Base-by-base conservation (phyloP, 345 rosid species). In the Populus nigra region DNA sequence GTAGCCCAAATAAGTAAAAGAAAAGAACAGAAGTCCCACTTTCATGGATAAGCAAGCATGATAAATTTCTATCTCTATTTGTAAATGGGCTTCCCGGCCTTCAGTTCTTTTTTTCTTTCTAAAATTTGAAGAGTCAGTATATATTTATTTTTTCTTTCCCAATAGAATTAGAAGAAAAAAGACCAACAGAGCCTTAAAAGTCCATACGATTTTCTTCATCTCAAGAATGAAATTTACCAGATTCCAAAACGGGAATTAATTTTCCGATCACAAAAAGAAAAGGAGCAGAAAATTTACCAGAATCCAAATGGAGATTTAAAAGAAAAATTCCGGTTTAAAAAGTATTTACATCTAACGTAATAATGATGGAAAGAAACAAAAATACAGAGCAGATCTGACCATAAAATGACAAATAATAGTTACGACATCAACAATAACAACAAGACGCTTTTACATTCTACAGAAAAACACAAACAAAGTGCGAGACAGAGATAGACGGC, bases 311-410 rank as follows among this genome's bases (percentile, higher is more conserved):
- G 18, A 8, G 2, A 39, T 43, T 39, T 22, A 25, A n/a, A 9
- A 62, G 12, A 22, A 53, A 31, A 67, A 45, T 13, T 1, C 5
- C 6, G 22, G 1, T 35, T 47, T 66, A 7, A 61, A 15, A 29
- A 53, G 57, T 49, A 73, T 33, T 61, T 35, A 27, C 38, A 45
- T 53, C 23, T 20, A 18, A 59, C 17, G 7, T 5, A 29, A 45
- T 5, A 13, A 43, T 23, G 9, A 39, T 2, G 22, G 50, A 22
- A 65, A 12, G 35, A 35, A 17, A 25, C 7, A 45, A 23, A 76
- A 8, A 62, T 4, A 23, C 59, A 31, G 11, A 25, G 62, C 72
- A 72, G 81, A 72, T 78, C 81, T 73, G 76, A 38, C 65, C 76
- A 33, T 18, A 20, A 16, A 55, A 78, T 38, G 31, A 27, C 55